Conservation (phyloP, 1,284 basidiomycete species). For the Bondarzewia mesenterica region DNA sequence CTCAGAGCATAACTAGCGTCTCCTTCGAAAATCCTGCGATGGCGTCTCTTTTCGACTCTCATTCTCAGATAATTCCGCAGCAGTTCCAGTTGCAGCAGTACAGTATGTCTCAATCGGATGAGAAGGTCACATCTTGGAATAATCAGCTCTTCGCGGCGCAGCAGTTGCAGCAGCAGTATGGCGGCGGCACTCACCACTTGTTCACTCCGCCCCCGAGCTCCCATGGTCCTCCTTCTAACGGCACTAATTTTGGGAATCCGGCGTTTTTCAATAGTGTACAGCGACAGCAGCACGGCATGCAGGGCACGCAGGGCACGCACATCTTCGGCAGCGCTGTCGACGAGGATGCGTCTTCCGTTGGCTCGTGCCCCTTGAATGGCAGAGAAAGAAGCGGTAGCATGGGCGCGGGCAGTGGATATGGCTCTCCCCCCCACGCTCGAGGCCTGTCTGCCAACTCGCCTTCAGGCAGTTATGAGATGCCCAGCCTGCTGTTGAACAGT, state of each 20-base stretch:
- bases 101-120: slow-evolving; percentile 9
- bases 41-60: slow-evolving; percentile 25
- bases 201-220: slow-evolving; percentile 27
- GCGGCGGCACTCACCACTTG: slow-evolving; percentile 16
- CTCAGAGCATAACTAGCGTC: slow-evolving; percentile 22
- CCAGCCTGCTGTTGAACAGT: not conserved
- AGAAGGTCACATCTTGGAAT: slow-evolving; percentile 17
- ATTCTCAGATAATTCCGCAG: slow-evolving; percentile 14
- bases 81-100: slow-evolving; percentile 14
- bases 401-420: slow-evolving; percentile 27
- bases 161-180: slow-evolving; percentile 15
- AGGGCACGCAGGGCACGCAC: slow-evolving; percentile 13
- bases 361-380: slow-evolving; percentile 20
- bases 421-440: slow-evolving; percentile 18
- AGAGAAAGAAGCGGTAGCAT: slow-evolving; percentile 31
- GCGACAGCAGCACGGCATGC: slow-evolving; percentile 24
- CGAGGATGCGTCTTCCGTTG: slow-evolving; percentile 34
- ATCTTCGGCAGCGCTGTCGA: slow-evolving; percentile 26
- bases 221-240: slow-evolving; percentile 16
- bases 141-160: slow-evolving; percentile 22
- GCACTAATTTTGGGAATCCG: slow-evolving; percentile 17
- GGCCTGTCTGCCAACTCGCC: not conserved
- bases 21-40: slow-evolving; percentile 30
- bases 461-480: not conserved
- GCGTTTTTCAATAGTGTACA: slow-evolving; percentile 24